Conservation (phyloP, 306 rosid species). For the Quercus parvula region DNA sequence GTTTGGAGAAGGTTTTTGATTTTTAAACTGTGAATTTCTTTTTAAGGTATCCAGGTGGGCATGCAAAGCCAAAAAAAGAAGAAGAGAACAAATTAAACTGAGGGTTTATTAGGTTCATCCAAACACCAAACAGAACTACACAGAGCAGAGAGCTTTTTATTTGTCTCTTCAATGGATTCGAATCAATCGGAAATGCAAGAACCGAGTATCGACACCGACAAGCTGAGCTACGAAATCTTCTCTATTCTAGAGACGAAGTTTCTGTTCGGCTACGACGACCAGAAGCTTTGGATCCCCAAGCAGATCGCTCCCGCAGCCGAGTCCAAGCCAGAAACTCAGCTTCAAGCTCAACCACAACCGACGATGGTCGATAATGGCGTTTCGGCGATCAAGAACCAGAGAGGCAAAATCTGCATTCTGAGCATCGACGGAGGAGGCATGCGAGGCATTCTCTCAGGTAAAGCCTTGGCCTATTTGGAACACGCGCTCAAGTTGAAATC, state of each 20-base stretch:
- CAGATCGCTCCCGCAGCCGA: constrained; percentile 47
- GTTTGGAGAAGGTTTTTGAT: background rate
- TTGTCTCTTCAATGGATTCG: constrained; percentile 34
- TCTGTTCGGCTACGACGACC: constrained; percentile 93
- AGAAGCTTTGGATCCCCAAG: constrained; percentile 89
- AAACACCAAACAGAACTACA: background rate
- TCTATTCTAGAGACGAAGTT: constrained; percentile 92
- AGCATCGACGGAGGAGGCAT: constrained; percentile 93
- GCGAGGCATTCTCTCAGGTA: constrained; percentile 91
- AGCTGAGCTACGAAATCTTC: constrained; percentile 94
- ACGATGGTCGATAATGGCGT: constrained; percentile 22
- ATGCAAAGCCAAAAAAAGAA: background rate
- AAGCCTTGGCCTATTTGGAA: constrained; percentile 79
- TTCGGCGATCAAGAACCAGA: constrained; percentile 77
- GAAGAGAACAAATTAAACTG: background rate
- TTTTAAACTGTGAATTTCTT: background rate
- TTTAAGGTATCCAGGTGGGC: background rate
- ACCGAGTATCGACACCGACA: constrained; percentile 96
- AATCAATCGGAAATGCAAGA: constrained; percentile 75
- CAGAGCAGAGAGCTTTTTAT: background rate
- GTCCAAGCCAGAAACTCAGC: constrained; percentile 35
- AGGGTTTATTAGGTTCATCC: background rate
- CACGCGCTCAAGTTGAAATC: constrained; percentile 74
- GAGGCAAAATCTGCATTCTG: constrained; percentile 93
- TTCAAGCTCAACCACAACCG: constrained; percentile 1